These are phyloP conservation scores for Hirschioporus abietinus DNA, from an alignment of 768 basidiomycete genomes.

Conservation along the genomic window DNA sequence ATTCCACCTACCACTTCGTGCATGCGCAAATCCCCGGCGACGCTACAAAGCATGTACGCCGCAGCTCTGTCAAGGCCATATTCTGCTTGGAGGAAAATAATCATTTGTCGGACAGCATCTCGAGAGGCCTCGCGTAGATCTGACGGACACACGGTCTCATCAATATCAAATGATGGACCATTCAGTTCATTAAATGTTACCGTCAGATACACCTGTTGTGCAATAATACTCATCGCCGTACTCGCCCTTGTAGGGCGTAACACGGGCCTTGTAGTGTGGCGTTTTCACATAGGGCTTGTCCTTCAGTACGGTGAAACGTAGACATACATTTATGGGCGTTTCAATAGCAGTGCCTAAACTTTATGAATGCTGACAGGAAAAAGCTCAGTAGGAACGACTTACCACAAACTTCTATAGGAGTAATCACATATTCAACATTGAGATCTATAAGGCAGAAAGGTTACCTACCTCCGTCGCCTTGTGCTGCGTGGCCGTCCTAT, in stretches of 20 bases:
- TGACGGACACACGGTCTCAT: slow-evolving; percentile 1
- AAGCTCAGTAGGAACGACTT: slow-evolving; percentile 16
- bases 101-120: slow-evolving; percentile 54
- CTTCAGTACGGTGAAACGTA: slow-evolving; percentile 52
- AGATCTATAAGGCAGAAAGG: not conserved
- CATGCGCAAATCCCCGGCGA: slow-evolving; percentile 52
- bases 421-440: not conserved
- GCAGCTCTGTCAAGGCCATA: slow-evolving; percentile 39
- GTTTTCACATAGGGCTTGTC: slow-evolving; percentile 53
- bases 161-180: not conserved
- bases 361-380: not conserved
- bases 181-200: slow-evolving; percentile 17
- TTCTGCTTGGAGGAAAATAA: slow-evolving; percentile 41
- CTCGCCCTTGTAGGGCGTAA: slow-evolving; percentile 16
- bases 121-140: slow-evolving; percentile 53
- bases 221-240: slow-evolving; percentile 43
- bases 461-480: slow-evolving; percentile 57
- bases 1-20: slow-evolving; percentile 50
- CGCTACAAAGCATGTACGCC: slow-evolving; percentile 59
- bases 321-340: slow-evolving; percentile 51
- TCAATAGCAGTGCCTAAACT: slow-evolving; percentile 55
- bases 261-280: slow-evolving; percentile 44
- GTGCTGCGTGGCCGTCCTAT: slow-evolving; percentile 62
- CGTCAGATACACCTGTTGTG: slow-evolving; percentile 51
- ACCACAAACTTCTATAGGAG: slow-evolving; percentile 52